Conservation (phyloP, 768 basidiomycete species). For the Russula vinacea region DNA sequence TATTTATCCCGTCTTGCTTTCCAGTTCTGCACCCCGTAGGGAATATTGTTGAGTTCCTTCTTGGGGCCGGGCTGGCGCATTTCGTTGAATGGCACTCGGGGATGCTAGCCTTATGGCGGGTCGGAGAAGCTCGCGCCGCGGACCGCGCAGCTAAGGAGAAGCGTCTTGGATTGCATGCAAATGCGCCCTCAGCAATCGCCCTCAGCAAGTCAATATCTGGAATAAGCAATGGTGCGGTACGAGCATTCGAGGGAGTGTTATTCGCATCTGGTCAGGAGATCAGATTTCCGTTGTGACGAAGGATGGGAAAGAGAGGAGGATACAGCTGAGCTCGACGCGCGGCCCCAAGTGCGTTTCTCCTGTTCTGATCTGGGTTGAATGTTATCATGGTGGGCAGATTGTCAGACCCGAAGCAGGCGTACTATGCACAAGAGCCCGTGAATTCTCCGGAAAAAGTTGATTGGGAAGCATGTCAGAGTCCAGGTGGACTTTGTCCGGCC, state of each 20-base stretch:
- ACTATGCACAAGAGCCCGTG: conserved; percentile 90
- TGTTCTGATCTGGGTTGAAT: background rate
- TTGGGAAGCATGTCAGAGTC: conserved; percentile 85
- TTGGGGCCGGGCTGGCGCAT: conserved; percentile 80
- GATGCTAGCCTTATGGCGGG: conserved; percentile 77
- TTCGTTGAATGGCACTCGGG: conserved; percentile 98
- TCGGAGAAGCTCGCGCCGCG: conserved; percentile 87
- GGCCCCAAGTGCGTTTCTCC: conserved; percentile 63
- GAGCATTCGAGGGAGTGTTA: conserved; percentile 78
- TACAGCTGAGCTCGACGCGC: conserved; percentile 86
- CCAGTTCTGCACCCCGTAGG: conserved; percentile 87
- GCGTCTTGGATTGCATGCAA: conserved; percentile 66
- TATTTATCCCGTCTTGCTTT: background rate
- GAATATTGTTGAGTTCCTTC: conserved; percentile 88
- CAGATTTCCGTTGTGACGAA: conserved; percentile 79
- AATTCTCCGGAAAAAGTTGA: conserved; percentile 90
- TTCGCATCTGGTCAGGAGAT: conserved; percentile 90
- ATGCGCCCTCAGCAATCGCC: conserved; percentile 43
- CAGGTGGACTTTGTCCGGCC: conserved; percentile 88
- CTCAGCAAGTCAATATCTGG: conserved; percentile 47
- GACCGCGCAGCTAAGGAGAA: conserved; percentile 80
- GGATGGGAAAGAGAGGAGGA: conserved; percentile 72
- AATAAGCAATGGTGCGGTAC: conserved; percentile 43
- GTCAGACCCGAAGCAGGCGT: conserved; percentile 81
- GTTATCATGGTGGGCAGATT: conserved; percentile 46